Evolutionary conservation across 176 grass and related monocot species (phyloP).

Genomic region (Musa troglodytarum): DNA sequence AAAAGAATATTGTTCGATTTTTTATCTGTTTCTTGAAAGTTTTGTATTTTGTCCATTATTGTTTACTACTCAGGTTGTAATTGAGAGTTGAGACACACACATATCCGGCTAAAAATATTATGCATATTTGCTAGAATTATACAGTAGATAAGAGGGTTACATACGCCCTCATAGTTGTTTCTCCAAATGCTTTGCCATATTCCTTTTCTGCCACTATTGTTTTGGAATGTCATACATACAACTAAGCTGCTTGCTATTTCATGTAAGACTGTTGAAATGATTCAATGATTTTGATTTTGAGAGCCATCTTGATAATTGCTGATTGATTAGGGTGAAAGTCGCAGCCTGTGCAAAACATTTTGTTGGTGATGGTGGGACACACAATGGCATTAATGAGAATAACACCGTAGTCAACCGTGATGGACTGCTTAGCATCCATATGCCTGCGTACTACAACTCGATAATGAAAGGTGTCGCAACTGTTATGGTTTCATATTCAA

Average conservation of each 20-base stretch:
- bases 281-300: neutral
- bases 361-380: slow-evolving; percentile 91
- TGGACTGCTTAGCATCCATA: slow-evolving; percentile 78
- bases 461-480: slow-evolving; percentile 87
- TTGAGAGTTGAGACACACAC: too few relatives aligned
- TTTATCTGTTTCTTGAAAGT: too few relatives aligned
- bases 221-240: neutral
- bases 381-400: slow-evolving; percentile 93
- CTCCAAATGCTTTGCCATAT: neutral
- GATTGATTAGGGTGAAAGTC: slow-evolving; percentile 73
- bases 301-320: neutral
- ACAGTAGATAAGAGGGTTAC: neutral
- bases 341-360: slow-evolving; percentile 93
- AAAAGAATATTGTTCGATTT: too few relatives aligned
- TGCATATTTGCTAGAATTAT: neutral
- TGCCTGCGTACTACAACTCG: slow-evolving; percentile 85
- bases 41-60: too few relatives aligned
- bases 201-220: neutral
- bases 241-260: neutral
- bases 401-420: slow-evolving; percentile 67
- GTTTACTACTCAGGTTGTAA: too few relatives aligned
- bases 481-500: slow-evolving; percentile 96
- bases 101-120: too few relatives aligned
- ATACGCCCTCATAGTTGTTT: neutral
- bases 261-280: neutral